Base-by-base conservation (phyloP, 1,284 basidiomycete genomes). In the Peniophora sp. region DNA sequence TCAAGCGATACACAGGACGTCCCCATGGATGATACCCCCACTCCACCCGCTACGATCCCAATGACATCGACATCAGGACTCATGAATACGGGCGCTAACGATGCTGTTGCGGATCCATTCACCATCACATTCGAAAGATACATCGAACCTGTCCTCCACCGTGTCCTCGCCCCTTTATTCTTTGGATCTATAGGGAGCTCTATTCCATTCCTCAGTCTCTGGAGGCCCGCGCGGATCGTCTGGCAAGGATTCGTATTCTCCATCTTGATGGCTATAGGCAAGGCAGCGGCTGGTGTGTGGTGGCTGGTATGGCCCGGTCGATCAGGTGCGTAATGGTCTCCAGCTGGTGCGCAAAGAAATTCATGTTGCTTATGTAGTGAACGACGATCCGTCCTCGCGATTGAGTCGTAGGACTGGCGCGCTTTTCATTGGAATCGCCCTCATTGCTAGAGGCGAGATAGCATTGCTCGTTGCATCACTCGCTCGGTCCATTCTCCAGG, bases 131-230 rank as follows among this genome's bases (percentile, higher is more conserved):
- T 67, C 57, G 59, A 67, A 1, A 58, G 58, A 0, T 60, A 60
- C n/a, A 54, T 75, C 35, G 58, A 60, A 1, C 68, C 64, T 0
- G 24, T 70, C 2, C 67, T 70, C 23, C 58, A 60, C 14, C 60
- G 65, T 49, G 48, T 80, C 27, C 63, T 80, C 18, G 64, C 70
- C 0, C 78, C 78, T 1, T 63, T 81, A 24, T 80, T 81, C 67
- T 81, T 81, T 55, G 63, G 72, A 3, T 74, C 73, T 22, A 76
- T 81, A 42, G 78, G 79, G 1, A 73, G 70, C 51, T 73, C 74
- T 0, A 75, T 81, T 36, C 78, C 78, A 0, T 75, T 82, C 56
- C 60, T 72, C 11, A 62, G 68, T 0, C 62, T 82, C 14, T 80
- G 73, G 65, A 57, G 58, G 2, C 73, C 70, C 1, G 54, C 41